phyloP scores from a whole-genome alignment of 768 basidiomycete genomes.

The Podaxis sp. region DNA sequence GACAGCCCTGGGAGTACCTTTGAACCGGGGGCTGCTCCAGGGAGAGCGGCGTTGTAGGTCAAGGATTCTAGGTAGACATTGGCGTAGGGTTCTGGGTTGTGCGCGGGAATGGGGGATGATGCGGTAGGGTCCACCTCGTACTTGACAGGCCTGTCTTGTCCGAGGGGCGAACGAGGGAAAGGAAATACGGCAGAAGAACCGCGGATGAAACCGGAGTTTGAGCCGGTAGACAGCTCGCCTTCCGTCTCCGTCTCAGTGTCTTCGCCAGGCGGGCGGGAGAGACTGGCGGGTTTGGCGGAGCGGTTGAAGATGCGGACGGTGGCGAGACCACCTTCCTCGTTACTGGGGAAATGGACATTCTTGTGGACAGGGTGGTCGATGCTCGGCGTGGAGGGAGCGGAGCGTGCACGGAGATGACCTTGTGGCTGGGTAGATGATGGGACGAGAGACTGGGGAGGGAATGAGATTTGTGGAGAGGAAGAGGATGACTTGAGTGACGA shows the following conservation, averaged over 20 bases:
- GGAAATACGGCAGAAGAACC: background rate
- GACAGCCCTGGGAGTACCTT: conserved; percentile 35
- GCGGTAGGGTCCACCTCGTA: conserved; percentile 19
- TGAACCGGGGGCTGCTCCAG: background rate
- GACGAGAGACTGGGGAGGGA: background rate
- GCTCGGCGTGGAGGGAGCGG: conserved; percentile 55
- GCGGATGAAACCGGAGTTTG: conserved; percentile 6
- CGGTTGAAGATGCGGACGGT: conserved; percentile 60
- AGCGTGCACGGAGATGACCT: conserved; percentile 29
- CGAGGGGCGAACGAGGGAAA: conserved; percentile 6
- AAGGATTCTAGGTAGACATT: conserved; percentile 30
- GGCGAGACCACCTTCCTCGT: conserved; percentile 53
- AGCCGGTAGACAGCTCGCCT: conserved; percentile 19
- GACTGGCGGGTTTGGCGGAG: conserved; percentile 63
- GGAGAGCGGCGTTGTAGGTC: conserved; percentile 13
- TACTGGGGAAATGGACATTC: conserved; percentile 84
- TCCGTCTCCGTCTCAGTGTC: conserved; percentile 38
- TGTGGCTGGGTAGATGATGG: conserved; percentile 7
- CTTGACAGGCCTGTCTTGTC: conserved; percentile 3
- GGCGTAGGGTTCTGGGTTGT: conserved; percentile 16
- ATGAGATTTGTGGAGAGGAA: conserved; percentile 36
- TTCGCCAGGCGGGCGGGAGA: conserved; percentile 36
- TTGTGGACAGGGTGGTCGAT: conserved; percentile 42
- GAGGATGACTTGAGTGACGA: conserved; percentile 65
- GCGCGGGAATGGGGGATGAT: conserved; percentile 25